These are phyloP conservation scores for Cladophialophora immunda DNA, from an alignment of 2,329 filamentous ascomycete genomes.

Conservation along the genomic window DNA sequence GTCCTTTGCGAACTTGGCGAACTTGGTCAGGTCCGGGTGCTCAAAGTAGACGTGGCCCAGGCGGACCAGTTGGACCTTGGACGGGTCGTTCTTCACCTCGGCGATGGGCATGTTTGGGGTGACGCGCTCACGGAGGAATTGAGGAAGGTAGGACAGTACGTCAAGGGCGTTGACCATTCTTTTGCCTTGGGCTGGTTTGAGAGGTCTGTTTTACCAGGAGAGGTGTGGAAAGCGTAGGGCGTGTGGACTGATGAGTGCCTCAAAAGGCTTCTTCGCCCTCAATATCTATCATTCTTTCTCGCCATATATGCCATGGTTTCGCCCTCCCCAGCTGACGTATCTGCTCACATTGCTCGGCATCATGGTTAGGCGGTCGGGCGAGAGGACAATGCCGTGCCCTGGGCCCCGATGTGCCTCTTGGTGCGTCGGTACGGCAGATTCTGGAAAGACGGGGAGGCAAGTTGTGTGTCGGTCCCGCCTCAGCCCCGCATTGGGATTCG, in stretches of 20 bases:
- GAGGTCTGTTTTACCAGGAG: background rate
- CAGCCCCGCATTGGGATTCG: background rate
- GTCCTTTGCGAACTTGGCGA: slow-evolving; percentile 43
- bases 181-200: background rate
- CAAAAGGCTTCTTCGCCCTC: background rate
- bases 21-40: slow-evolving; percentile 42
- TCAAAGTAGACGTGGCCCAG: slow-evolving; percentile 45
- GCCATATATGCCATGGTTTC: background rate
- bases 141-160: slow-evolving; percentile 31
- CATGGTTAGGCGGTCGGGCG: background rate
- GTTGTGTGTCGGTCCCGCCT: background rate
- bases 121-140: slow-evolving; percentile 35
- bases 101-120: slow-evolving; percentile 35
- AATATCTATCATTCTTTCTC: background rate
- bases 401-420: background rate
- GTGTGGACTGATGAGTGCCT: background rate
- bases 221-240: background rate
- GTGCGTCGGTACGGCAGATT: background rate
- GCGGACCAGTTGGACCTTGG: slow-evolving; percentile 41
- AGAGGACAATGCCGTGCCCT: background rate
- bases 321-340: background rate
- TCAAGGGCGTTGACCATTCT: slow-evolving; percentile 15
- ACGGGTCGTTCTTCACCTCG: slow-evolving; percentile 34
- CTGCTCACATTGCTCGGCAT: background rate
- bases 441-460: background rate